These are phyloP conservation scores for Plasmodium yoelii DNA, from an alignment of 169 alveolate species.

Conservation along the genomic window DNA sequence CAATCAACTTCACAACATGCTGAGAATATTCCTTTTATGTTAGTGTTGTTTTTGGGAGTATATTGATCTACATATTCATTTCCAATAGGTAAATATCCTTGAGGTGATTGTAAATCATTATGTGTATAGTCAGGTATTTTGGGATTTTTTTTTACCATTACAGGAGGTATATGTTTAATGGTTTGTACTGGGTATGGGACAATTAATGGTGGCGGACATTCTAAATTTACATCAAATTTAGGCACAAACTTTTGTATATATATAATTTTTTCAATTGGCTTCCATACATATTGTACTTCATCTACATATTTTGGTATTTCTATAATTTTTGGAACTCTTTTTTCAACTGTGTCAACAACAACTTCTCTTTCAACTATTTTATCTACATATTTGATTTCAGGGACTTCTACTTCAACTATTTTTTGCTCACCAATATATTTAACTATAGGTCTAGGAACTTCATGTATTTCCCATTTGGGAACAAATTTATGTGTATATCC, in stretches of 20 bases:
- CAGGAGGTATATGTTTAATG: conserved; percentile 88
- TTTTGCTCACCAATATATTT: conserved; percentile 89
- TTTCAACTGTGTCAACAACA: conserved; percentile 89
- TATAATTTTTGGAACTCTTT: conserved; percentile 88
- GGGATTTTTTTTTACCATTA: conserved; percentile 83
- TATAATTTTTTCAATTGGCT: conserved; percentile 88
- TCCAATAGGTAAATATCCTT: conserved; percentile 83
- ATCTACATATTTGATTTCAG: conserved; percentile 88
- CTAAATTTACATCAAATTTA: conserved; percentile 88
- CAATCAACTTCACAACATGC: conserved; percentile 26
- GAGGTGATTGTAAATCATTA: conserved; percentile 79
- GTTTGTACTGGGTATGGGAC: conserved; percentile 89
- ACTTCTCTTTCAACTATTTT: conserved; percentile 88
- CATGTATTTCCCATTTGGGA: conserved; percentile 90
- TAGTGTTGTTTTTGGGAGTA: conserved; percentile 19
- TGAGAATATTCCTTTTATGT: conserved; percentile 5
- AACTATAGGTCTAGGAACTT: conserved; percentile 90
- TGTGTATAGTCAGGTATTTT: conserved; percentile 71
- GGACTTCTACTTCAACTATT: conserved; percentile 88
- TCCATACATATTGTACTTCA: conserved; percentile 89
- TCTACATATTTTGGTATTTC: conserved; percentile 89
- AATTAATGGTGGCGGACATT: conserved; percentile 90
- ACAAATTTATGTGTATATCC: conserved; percentile 90
- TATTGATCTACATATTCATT: conserved; percentile 80
- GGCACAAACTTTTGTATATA: conserved; percentile 88